A percentile compares a stretch with the other conserved stretches of the same genome.
phyloP scores from a whole-genome alignment of 495 filamentous ascomycete genomes.

The Parachaetomium inaequale region DNA sequence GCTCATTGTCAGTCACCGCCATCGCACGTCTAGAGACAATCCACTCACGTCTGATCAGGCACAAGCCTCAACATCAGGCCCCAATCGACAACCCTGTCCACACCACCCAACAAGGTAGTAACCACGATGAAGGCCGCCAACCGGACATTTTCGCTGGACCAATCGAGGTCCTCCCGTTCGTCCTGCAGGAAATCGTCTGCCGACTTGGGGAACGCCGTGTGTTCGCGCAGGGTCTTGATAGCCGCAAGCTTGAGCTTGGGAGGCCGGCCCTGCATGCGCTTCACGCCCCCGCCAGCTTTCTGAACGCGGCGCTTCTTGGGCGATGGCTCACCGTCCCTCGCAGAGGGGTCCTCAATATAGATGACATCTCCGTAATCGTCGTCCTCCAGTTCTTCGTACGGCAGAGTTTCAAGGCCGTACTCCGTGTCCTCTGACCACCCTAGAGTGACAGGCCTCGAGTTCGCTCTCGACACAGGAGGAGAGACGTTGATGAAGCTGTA shows the following conservation, averaged over 20 bases:
- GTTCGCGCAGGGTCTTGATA: conserved; percentile 39
- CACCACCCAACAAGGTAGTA: conserved; percentile 68
- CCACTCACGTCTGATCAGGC: conserved; percentile 47
- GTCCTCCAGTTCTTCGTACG: conserved; percentile 38
- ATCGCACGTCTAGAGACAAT: neutral
- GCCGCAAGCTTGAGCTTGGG: conserved; percentile 33
- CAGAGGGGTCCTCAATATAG: conserved; percentile 5
- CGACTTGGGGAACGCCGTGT: conserved; percentile 36
- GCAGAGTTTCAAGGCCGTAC: conserved; percentile 42
- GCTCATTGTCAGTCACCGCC: conserved; percentile 1
- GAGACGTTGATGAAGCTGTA: conserved; percentile 38
- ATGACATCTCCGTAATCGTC: conserved; percentile 23
- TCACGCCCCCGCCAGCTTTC: conserved; percentile 1
- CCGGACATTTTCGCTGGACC: conserved; percentile 45
- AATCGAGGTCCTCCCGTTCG: conserved; percentile 34
- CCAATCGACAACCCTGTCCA: conserved; percentile 70
- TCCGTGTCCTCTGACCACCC: conserved; percentile 37
- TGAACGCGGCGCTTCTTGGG: conserved; percentile 21
- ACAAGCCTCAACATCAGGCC: conserved; percentile 63
- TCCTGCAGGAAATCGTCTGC: conserved; percentile 38
- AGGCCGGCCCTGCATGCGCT: conserved; percentile 20
- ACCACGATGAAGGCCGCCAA: conserved; percentile 71
- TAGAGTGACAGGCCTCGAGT: conserved; percentile 23
- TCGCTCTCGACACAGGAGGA: conserved; percentile 19
- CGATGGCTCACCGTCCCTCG: neutral